Evolutionary conservation across 1,139 yeast species (phyloP), one percentile per base, ranked within the genome.

Genomic region (Debaryomyces fabryi): DNA sequence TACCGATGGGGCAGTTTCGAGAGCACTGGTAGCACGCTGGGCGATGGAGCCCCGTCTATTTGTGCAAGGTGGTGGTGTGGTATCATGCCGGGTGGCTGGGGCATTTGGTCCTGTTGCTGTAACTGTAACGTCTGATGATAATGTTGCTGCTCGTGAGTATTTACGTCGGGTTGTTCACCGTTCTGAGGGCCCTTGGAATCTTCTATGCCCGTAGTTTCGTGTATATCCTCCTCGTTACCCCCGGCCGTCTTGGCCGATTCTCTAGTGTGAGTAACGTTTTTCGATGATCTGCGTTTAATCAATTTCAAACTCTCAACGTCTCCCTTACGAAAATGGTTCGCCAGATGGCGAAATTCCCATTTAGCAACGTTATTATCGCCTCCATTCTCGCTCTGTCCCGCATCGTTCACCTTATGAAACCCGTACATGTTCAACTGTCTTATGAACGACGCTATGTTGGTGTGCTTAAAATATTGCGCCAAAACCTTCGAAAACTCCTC

Each of bases 341-440:
- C 76, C 29, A 84, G 76, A 62, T 86, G 93, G 46, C 83, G 78
- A 62, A 86, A 86, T 64, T 86, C 92, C 93, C 93, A 86, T 29
- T 52, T 49, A 41, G 52, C 45, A 53, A 45, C 34, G 45, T 40
- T 41, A 23, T 45, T 10, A 39, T 54, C 54, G 30, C 58, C 62
- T 37, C 58, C 59, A 50, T 56, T 56, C 38, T 59, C 59, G 50
- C 56, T 56, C 52, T 65, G 71, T 51, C 67, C 68, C 42, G 67
- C 64, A 48, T 73, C 78, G 57, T 73, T 75, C 15, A 86, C 89
- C 64, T 86, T 86, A 62, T 86, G 92, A 65, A 86, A 86, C 8
- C 90, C 93, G 61, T 86, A 86, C 89, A 86, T 86, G 65, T 86
- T 87, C 50, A 86, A 62, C 59, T 86, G 93, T 48, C 93, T 76